Percentiles rank a stretch among this genome's conserved stretches.
Conservation (phyloP, 768 basidiomycete genomes). For the Albatrellus ellisii region DNA sequence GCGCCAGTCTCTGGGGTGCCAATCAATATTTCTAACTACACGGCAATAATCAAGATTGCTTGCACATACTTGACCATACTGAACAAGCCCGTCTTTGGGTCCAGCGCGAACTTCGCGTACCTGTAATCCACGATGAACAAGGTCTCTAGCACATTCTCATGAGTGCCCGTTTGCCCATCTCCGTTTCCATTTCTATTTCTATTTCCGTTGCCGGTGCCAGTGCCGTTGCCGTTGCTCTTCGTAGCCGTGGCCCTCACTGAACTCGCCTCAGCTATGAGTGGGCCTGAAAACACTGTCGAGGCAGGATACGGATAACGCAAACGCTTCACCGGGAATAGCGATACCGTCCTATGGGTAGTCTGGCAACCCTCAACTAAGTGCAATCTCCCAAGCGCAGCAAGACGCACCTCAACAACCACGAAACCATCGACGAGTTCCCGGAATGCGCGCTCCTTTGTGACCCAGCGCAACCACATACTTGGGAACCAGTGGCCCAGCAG, state of each 20-base stretch:
- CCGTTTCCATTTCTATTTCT: constrained; percentile 21
- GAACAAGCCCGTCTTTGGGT: constrained; percentile 75
- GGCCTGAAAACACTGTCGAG: constrained; percentile 60
- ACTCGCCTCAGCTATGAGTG: constrained; percentile 7
- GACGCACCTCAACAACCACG: constrained; percentile 79
- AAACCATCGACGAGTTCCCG: constrained; percentile 55
- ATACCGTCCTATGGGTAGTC: constrained; percentile 77
- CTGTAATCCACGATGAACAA: constrained; percentile 80
- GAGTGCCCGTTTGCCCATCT: constrained; percentile 20
- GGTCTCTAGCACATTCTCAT: constrained; percentile 31
- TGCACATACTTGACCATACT: constrained; percentile 56
- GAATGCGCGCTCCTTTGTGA: constrained; percentile 75
- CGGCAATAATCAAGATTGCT: background rate
- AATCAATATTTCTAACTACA: background rate
- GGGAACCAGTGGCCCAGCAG: constrained; percentile 93
- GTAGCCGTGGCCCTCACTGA: constrained; percentile 8
- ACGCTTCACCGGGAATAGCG: constrained; percentile 56
- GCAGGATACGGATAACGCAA: constrained; percentile 67
- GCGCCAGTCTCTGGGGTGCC: constrained; percentile 66
- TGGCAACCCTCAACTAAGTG: constrained; percentile 24
- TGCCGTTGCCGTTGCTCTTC: constrained; percentile 9
- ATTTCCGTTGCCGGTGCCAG: constrained; percentile 7
- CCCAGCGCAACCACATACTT: constrained; percentile 79
- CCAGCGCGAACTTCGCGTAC: constrained; percentile 81
- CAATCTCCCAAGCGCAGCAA: background rate